Evolutionary conservation across 345 rosid genomes (phyloP).

Genomic region (Salix purpurea): DNA sequence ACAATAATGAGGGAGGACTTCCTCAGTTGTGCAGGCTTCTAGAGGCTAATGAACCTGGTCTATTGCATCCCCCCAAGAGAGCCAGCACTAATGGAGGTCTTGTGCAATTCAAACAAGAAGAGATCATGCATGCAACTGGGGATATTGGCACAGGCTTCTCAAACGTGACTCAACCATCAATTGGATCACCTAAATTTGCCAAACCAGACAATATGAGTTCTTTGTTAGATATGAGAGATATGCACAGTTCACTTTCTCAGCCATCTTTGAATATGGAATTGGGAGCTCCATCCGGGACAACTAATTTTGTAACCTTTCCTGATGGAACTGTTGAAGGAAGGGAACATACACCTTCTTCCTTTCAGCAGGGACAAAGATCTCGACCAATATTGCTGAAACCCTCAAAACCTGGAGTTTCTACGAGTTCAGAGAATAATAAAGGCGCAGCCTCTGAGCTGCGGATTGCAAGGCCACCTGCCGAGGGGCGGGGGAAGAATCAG

Average conservation of each 20-base stretch:
- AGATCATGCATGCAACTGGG: slow-evolving; percentile 28
- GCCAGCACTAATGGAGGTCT: slow-evolving; percentile 30
- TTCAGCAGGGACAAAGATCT: slow-evolving; percentile 46
- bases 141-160: slow-evolving; percentile 34
- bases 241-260: slow-evolving; percentile 48
- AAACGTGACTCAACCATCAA: slow-evolving; percentile 22
- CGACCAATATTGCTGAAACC: slow-evolving; percentile 56
- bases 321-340: slow-evolving; percentile 40
- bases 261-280: slow-evolving; percentile 60
- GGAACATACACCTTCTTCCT: slow-evolving; percentile 42
- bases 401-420: slow-evolving; percentile 34
- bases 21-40: slow-evolving; percentile 41
- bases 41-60: slow-evolving; percentile 44
- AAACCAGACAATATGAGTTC: slow-evolving; percentile 37
- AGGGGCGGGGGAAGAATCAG: slow-evolving; percentile 78
- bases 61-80: slow-evolving; percentile 43
- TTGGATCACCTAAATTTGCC: slow-evolving; percentile 21
- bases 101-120: slow-evolving; percentile 44
- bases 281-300: slow-evolving; percentile 39
- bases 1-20: slow-evolving; percentile 41
- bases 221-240: slow-evolving; percentile 46
- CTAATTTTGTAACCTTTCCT: slow-evolving; percentile 37
- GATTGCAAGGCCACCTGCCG: slow-evolving; percentile 74
- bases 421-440: slow-evolving; percentile 46
- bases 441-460: slow-evolving; percentile 40